Evolutionary conservation across 106 monocot genomes (phyloP), one percentile per base, ranked within the genome.

Genomic region (Alisma plantagoaquatica): DNA sequence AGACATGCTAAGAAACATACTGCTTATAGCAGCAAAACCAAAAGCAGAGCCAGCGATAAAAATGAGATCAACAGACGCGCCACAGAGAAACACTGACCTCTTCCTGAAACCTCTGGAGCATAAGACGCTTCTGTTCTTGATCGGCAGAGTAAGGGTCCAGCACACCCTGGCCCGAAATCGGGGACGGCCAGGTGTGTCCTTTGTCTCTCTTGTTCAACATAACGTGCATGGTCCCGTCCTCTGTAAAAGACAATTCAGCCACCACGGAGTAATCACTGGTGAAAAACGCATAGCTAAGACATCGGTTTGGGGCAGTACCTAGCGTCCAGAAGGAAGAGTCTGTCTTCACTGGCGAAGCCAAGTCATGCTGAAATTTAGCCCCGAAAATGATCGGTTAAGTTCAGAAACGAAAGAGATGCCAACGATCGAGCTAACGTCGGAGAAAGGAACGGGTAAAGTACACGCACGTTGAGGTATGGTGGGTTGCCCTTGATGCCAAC

Each of bases 21-120:
- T n/a, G n/a, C n/a, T n/a, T n/a, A n/a, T n/a, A n/a, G n/a, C n/a
- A n/a, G n/a, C n/a, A n/a, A n/a, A n/a, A n/a, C n/a, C n/a, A n/a
- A n/a, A n/a, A n/a, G n/a, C n/a, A n/a, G n/a, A n/a, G n/a, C n/a
- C n/a, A n/a, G n/a, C n/a, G n/a, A n/a, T n/a, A n/a, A n/a, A n/a
- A n/a, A n/a, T n/a, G n/a, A n/a, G n/a, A n/a, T n/a, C n/a, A n/a
- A n/a, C n/a, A n/a, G n/a, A n/a, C n/a, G n/a, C n/a, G n/a, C n/a
- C n/a, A n/a, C n/a, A n/a, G n/a, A n/a, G n/a, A 41, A 23, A 8
- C 26, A 56, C 41, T 29, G 28, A 93, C 93, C 80, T 94, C 93
- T 70, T 94, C 93, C 72, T 94, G 93, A 65, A 94, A 94, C 67
- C 93, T 94, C 69, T 94, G 93, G 46, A 94, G 70, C 93, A 94